A percentile compares a stretch with the other conserved stretches of the same genome.
These are phyloP conservation scores for Glycine soja DNA, from an alignment of 306 rosid species.

Conservation along the genomic window DNA sequence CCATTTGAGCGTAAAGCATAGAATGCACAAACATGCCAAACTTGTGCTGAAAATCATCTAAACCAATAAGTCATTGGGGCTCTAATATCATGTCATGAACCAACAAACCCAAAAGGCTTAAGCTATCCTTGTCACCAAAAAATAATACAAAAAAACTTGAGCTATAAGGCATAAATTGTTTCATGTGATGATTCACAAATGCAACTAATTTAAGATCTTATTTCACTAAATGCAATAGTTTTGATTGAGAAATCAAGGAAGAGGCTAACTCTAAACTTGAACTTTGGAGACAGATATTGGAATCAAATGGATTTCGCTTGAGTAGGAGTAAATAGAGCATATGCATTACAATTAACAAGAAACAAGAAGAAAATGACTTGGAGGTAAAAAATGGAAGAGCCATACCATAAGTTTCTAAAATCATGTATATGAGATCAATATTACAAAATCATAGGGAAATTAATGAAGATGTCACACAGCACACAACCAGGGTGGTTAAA, in stretches of 20 bases:
- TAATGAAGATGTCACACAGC: background rate
- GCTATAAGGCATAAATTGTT: conserved; percentile 25
- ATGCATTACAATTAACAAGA: background rate
- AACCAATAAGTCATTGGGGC: background rate
- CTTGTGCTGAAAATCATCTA: background rate
- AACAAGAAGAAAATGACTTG: background rate
- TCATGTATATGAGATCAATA: background rate
- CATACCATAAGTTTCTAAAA: background rate
- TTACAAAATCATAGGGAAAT: background rate
- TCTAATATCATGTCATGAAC: background rate
- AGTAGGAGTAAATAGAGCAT: background rate
- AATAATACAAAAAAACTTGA: background rate
- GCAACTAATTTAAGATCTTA: conserved; percentile 31
- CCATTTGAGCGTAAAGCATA: background rate
- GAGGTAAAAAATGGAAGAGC: background rate
- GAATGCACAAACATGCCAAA: background rate
- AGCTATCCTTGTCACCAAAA: background rate
- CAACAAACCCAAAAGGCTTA: background rate
- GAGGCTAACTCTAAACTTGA: background rate
- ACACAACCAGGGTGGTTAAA: too few relatives aligned
- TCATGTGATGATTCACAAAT: conserved; percentile 9
- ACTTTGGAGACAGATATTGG: background rate
- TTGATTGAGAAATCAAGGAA: background rate
- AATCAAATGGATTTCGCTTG: background rate
- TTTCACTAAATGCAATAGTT: conserved; percentile 15